Conservation (phyloP, 2,329 filamentous ascomycete genomes). For the Pseudocercospora fuligena region DNA sequence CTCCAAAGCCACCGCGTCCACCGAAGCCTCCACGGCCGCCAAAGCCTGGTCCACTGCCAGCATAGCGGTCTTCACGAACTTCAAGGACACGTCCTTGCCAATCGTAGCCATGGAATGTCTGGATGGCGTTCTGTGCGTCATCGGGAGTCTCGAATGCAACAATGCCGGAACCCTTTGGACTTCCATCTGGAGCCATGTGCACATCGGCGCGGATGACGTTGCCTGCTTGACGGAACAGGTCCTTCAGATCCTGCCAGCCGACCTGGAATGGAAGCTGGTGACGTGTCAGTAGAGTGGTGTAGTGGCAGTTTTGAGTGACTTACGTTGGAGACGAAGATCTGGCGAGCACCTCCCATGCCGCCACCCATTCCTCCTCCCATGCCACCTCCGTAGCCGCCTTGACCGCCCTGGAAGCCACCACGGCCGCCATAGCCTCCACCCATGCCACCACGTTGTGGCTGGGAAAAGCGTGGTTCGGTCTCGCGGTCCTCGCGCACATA, state of each 20-base stretch:
- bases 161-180: slow-evolving; percentile 95
- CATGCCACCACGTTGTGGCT: slow-evolving; percentile 60
- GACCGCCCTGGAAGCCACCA: slow-evolving; percentile 62
- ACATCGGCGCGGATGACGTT: slow-evolving; percentile 93
- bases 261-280: slow-evolving; percentile 91
- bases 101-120: slow-evolving; percentile 97
- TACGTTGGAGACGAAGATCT: slow-evolving; percentile 98
- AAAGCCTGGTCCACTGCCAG: slow-evolving; percentile 58
- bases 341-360: slow-evolving; percentile 68
- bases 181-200: slow-evolving; percentile 86
- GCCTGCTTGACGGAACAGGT: slow-evolving; percentile 95
- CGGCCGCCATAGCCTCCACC: slow-evolving; percentile 56
- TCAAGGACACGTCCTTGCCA: slow-evolving; percentile 95
- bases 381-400: slow-evolving; percentile 57
- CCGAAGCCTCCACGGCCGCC: slow-evolving; percentile 45
- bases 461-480: slow-evolving; percentile 85
- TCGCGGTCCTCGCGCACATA: slow-evolving; percentile 99
- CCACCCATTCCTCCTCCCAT: slow-evolving; percentile 55
- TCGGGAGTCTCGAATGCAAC: slow-evolving; percentile 95
- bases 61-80: slow-evolving; percentile 95
- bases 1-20: slow-evolving; percentile 48
- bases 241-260: slow-evolving; percentile 98
- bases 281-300: slow-evolving; percentile 32
- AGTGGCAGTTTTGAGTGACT: slow-evolving; percentile 14
- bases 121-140: slow-evolving; percentile 92